Evolutionary conservation across 495 filamentous ascomycete species (phyloP), one percentile per base, ranked within the genome.

Genomic region (Penicillium paxilli): DNA sequence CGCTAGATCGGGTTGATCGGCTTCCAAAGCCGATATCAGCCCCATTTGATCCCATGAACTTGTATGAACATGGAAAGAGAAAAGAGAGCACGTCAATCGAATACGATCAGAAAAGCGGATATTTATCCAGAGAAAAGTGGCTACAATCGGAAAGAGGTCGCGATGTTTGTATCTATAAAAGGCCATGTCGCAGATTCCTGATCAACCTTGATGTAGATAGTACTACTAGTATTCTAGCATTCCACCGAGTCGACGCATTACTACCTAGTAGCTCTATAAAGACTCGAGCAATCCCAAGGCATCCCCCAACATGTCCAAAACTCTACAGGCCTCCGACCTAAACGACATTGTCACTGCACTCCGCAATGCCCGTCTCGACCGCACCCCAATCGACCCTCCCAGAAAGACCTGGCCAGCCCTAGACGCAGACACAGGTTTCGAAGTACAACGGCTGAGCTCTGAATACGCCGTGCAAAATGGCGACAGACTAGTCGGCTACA

Each of bases 401-500:
- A 50, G 48, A 14, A 64, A 64, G 49, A 58, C 57, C 10, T 60
- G 58, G 51, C 52, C 55, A 2, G 21, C 14, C 32, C 48, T 61
- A 3, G 33, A 58, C 16, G 57, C 58, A n/a, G 58, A 61, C 38
- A 24, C 16, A 26, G 55, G 28, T 12, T 65, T 65, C 41, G 28
- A 54, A 42, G 40, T 65, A 10, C 58, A 60, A 30, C 37, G 47
- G 11, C 48, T 61, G 19, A 59, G 49, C 30, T 47, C 49, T 19
- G 21, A 46, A 1, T 17, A 61, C 10, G 57, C 52, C 25, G 24
- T 61, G 4, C 42, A 52, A 19, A 53, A 54, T 24, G 58, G 58
- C 8, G 58, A 65, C 30, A 44, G 58, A 9, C 16, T 65, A 21
- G 58, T 61, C 6, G 58, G 57, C 1, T 65, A 61, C 23, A 65